Conservation (phyloP, 352 stramenopile species). For the Globisporangium apiculatum region DNA sequence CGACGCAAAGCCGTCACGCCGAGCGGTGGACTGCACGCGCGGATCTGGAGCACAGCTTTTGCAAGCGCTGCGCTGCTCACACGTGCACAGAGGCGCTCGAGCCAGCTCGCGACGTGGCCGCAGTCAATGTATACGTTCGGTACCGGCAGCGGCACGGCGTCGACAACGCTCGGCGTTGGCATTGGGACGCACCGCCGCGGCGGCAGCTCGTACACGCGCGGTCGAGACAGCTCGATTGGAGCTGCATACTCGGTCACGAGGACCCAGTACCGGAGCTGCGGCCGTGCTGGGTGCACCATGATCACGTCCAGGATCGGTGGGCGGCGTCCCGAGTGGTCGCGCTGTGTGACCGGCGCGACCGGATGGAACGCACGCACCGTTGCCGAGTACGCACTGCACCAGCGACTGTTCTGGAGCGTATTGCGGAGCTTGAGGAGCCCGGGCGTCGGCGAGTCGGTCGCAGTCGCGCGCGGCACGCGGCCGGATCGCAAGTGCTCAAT, state of each 20-base stretch:
- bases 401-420: slow-evolving; percentile 69
- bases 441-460: slow-evolving; percentile 21
- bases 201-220: slow-evolving; percentile 78
- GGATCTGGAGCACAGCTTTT: slow-evolving; percentile 58
- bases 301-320: slow-evolving; percentile 36
- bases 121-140: slow-evolving; percentile 66
- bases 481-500: slow-evolving; percentile 80
- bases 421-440: slow-evolving; percentile 81
- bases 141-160: slow-evolving; percentile 65
- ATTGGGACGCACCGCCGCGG: slow-evolving; percentile 83
- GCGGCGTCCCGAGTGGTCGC: slow-evolving; percentile 40
- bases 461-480: slow-evolving; percentile 27
- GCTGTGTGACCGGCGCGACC: slow-evolving; percentile 72
- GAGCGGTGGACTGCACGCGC: slow-evolving; percentile 50
- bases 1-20: slow-evolving; percentile 48
- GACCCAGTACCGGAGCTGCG: slow-evolving; percentile 52
- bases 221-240: slow-evolving; percentile 70
- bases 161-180: slow-evolving; percentile 64
- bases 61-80: slow-evolving; percentile 38
- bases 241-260: slow-evolving; percentile 58
- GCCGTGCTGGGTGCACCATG: slow-evolving; percentile 47
- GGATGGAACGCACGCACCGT: slow-evolving; percentile 58
- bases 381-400: slow-evolving; percentile 58
- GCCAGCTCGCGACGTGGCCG: slow-evolving; percentile 52
- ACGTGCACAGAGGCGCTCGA: slow-evolving; percentile 53